Conservation (phyloP, 1,139 yeast genomes). For the Hemisphaericaspora xylofermentans region DNA sequence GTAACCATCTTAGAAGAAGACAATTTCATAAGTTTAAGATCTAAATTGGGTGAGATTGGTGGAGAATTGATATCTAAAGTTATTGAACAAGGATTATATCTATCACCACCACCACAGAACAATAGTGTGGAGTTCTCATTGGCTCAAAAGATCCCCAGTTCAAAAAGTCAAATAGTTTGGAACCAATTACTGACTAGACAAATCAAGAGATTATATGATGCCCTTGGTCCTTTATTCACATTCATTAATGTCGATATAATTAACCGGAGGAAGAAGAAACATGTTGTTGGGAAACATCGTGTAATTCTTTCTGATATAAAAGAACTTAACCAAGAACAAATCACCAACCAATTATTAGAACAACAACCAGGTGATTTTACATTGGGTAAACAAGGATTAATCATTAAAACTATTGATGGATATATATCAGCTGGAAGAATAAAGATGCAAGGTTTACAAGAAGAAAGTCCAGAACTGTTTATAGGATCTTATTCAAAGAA, state of each 20-base stretch:
- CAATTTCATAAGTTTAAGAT: slow-evolving; percentile 40
- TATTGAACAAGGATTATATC: slow-evolving; percentile 28
- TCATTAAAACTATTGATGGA: slow-evolving; percentile 47
- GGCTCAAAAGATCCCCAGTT: slow-evolving; percentile 55
- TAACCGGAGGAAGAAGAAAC: slow-evolving; percentile 31
- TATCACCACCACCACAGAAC: slow-evolving; percentile 7
- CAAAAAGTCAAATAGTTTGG: slow-evolving; percentile 50
- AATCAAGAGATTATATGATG: slow-evolving; percentile 47
- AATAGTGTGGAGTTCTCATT: slow-evolving; percentile 40
- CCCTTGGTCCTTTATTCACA: slow-evolving; percentile 61
- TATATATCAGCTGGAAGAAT: slow-evolving; percentile 32
- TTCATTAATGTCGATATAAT: slow-evolving; percentile 35
- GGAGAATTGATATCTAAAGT: slow-evolving; percentile 54
- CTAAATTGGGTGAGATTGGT: slow-evolving; percentile 57
- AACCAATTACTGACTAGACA: slow-evolving; percentile 28
- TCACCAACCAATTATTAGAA: slow-evolving; percentile 4
- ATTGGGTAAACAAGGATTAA: slow-evolving; percentile 23
- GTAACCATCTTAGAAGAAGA: slow-evolving; percentile 41
- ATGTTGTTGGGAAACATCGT: slow-evolving; percentile 34
- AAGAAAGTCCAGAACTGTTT: slow-evolving; percentile 38
- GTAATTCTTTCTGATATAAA: slow-evolving; percentile 45
- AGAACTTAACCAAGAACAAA: slow-evolving; percentile 3
- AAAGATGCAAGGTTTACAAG: slow-evolving; percentile 55
- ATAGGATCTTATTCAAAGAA: slow-evolving; percentile 10
- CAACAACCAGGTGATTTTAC: slow-evolving; percentile 46